Evolutionary conservation across 441 rosid species (phyloP).

Genomic region (Theobroma grandiflorum): DNA sequence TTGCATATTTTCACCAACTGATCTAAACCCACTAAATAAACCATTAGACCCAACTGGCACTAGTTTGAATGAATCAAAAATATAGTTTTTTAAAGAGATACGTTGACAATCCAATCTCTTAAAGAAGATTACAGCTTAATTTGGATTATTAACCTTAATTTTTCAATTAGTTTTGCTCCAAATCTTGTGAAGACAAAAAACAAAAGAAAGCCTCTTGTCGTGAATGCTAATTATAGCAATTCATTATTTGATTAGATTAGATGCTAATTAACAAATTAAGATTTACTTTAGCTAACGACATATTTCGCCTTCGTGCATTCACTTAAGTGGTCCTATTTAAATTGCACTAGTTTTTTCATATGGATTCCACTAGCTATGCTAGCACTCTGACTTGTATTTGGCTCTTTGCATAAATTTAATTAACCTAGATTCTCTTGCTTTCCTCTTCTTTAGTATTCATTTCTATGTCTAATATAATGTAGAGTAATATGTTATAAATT

Average conservation of each 20-base stretch:
- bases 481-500: no score
- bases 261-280: neutral
- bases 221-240: neutral
- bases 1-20: neutral
- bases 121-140: conserved; percentile 25
- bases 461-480: neutral
- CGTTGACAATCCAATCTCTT: conserved; percentile 29
- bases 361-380: neutral
- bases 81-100: conserved; percentile 39
- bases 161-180: neutral
- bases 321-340: neutral
- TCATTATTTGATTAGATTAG: neutral
- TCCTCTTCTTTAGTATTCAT: neutral
- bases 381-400: conserved; percentile 17
- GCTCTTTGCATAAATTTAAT: neutral
- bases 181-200: neutral
- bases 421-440: conserved; percentile 1
- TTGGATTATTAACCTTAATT: conserved; percentile 36
- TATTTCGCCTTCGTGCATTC: conserved; percentile 5
- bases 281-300: conserved; percentile 1
- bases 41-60: conserved; percentile 44
- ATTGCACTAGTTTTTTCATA: neutral
- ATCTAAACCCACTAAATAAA: conserved; percentile 31
- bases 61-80: conserved; percentile 40
- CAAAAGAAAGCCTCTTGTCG: neutral